Evolutionary conservation across 148 eudicot genomes (phyloP).

Genomic region (Agrostemma githago): DNA sequence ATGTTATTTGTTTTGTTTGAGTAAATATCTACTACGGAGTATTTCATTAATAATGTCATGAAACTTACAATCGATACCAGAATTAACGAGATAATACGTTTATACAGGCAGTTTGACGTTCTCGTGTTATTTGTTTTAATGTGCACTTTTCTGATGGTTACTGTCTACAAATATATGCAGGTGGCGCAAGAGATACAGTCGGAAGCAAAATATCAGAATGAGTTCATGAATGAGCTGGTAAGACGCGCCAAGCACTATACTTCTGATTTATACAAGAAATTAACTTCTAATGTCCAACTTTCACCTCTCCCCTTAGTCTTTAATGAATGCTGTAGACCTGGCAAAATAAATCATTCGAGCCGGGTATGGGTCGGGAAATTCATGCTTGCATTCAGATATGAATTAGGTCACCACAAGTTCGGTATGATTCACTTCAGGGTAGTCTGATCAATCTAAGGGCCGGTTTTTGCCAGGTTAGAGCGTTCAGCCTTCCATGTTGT

Average conservation of each 20-base stretch:
- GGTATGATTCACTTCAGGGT: neutral
- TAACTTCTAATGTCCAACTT: neutral
- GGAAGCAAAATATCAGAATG: conserved; percentile 76
- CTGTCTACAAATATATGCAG: conserved; percentile 35
- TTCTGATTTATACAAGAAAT: neutral
- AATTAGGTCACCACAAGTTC: neutral
- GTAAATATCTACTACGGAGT: too few species aligned
- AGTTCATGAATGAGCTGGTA: conserved; percentile 82
- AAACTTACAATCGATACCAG: too few species aligned
- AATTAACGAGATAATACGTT: too few species aligned
- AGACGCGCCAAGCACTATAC: neutral
- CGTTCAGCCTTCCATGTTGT: too few species aligned
- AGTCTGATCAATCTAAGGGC: too few species aligned
- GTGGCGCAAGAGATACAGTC: conserved; percentile 74
- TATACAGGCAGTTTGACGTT: too few species aligned
- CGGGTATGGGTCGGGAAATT: neutral
- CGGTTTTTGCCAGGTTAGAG: too few species aligned
- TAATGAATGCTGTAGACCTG: neutral
- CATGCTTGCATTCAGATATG: neutral
- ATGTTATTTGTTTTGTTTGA: too few species aligned
- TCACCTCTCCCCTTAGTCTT: neutral
- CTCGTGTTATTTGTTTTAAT: neutral
- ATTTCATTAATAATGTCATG: too few species aligned
- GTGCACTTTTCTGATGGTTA: neutral
- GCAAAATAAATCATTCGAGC: neutral